Evolutionary conservation across 345 rosid genomes (phyloP).

Genomic region (Bretschneidera sinensis): DNA sequence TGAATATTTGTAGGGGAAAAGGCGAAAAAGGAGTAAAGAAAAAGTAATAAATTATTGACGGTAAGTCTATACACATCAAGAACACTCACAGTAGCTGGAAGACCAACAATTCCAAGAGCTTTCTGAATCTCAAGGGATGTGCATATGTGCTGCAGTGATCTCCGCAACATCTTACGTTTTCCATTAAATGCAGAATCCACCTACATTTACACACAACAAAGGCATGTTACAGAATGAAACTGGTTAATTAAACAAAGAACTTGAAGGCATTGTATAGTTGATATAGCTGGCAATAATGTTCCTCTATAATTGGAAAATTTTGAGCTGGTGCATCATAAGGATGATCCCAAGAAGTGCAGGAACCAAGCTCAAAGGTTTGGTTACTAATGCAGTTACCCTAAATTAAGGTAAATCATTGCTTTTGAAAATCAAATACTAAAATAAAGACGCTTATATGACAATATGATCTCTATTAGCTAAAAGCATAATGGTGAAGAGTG

Average conservation of each 20-base stretch:
- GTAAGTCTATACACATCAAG: slow-evolving; percentile 1
- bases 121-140: slow-evolving; percentile 65
- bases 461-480: background rate
- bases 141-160: slow-evolving; percentile 67
- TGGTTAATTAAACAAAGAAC: background rate
- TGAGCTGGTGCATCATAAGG: background rate
- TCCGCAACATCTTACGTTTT: slow-evolving; percentile 81
- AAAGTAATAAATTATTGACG: too few species aligned
- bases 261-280: background rate
- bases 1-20: background rate
- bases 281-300: background rate
- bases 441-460: too few species aligned
- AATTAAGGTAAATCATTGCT: background rate
- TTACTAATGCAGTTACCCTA: background rate
- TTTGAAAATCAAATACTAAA: too few species aligned
- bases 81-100: slow-evolving; percentile 56
- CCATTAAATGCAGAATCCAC: slow-evolving; percentile 91
- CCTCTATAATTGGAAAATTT: background rate
- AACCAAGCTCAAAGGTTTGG: background rate
- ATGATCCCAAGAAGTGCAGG: background rate
- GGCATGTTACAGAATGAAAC: background rate
- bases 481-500: slow-evolving; percentile 3
- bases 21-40: background rate
- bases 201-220: slow-evolving; percentile 24
- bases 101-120: slow-evolving; percentile 61